Conservation (phyloP, 2,329 filamentous ascomycete species). For the Nothopassalora personata region DNA sequence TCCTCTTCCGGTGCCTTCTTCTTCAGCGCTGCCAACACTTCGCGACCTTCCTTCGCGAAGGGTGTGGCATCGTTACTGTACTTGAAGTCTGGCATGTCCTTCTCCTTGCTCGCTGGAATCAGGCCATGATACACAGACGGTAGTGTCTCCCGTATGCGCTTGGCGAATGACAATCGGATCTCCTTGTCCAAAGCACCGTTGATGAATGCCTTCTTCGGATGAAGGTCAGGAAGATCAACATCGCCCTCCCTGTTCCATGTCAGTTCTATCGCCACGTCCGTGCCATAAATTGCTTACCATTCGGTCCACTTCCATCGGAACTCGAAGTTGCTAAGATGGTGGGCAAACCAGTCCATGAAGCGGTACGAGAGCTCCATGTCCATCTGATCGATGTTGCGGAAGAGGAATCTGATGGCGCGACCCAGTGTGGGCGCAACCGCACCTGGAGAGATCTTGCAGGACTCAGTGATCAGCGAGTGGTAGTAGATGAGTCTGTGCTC, state of each 20-base stretch:
- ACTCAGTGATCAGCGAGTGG: conserved; percentile 87
- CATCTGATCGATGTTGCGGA: conserved; percentile 73
- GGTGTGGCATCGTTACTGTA: conserved; percentile 70
- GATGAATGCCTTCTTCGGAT: conserved; percentile 92
- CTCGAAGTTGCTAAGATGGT: conserved; percentile 97
- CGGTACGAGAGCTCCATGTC: conserved; percentile 82
- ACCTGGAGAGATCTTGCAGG: conserved; percentile 90
- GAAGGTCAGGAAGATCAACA: conserved; percentile 66
- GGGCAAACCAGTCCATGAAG: conserved; percentile 96
- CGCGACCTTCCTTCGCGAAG: conserved; percentile 77
- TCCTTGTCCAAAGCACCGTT: conserved; percentile 89
- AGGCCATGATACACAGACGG: conserved; percentile 75
- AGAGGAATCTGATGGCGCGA: conserved; percentile 85
- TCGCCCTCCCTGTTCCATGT: conserved; percentile 61
- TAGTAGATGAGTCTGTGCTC: conserved; percentile 97
- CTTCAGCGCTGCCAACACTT: conserved; percentile 71
- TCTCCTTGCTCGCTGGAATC: conserved; percentile 82
- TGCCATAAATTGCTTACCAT: conserved; percentile 54
- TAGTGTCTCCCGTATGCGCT: conserved; percentile 89
- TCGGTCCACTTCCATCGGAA: conserved; percentile 99
- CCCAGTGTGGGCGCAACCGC: conserved; percentile 94
- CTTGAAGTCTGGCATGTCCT: conserved; percentile 94
- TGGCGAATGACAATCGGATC: conserved; percentile 91
- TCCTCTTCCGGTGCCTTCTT: conserved; percentile 83
- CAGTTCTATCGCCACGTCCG: conserved; percentile 1